These are phyloP conservation scores for Pythium guiyangense DNA, from an alignment of 352 stramenopile genomes.

Conservation along the genomic window DNA sequence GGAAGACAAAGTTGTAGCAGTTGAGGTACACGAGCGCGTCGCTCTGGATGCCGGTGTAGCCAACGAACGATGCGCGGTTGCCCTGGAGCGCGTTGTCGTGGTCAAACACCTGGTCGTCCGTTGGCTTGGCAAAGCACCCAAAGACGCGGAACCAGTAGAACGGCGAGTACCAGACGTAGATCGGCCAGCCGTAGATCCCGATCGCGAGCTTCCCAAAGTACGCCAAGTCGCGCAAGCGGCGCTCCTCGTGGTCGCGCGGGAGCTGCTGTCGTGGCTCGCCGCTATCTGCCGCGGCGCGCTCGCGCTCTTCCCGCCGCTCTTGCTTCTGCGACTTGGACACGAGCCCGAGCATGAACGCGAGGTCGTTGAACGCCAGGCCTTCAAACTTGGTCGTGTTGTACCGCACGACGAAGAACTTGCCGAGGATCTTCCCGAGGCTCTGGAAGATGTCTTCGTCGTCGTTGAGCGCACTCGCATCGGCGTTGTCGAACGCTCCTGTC, in stretches of 20 bases:
- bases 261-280: slow-evolving; percentile 27
- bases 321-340: slow-evolving; percentile 54
- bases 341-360: slow-evolving; percentile 63
- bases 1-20: slow-evolving; percentile 76
- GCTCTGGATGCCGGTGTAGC: slow-evolving; percentile 60
- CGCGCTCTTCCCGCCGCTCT: slow-evolving; percentile 33
- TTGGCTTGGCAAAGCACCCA: slow-evolving; percentile 43
- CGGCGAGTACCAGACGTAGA: slow-evolving; percentile 75
- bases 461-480: slow-evolving; percentile 14
- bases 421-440: slow-evolving; percentile 51
- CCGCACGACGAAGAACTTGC: slow-evolving; percentile 72
- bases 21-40: slow-evolving; percentile 73
- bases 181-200: slow-evolving; percentile 77
- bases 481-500: background rate
- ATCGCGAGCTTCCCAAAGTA: slow-evolving; percentile 67
- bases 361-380: slow-evolving; percentile 63
- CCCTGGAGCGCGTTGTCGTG: slow-evolving; percentile 55
- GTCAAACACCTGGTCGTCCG: slow-evolving; percentile 42
- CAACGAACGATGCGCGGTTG: slow-evolving; percentile 64
- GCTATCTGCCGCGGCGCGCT: slow-evolving; percentile 17
- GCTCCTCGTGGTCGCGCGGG: slow-evolving; percentile 33
- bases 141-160: slow-evolving; percentile 69
- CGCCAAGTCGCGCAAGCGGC: slow-evolving; percentile 40
- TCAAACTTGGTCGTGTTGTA: slow-evolving; percentile 65
- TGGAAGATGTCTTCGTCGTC: slow-evolving; percentile 69